Conservation (phyloP, 768 basidiomycete genomes). For the Collybia mongolica region DNA sequence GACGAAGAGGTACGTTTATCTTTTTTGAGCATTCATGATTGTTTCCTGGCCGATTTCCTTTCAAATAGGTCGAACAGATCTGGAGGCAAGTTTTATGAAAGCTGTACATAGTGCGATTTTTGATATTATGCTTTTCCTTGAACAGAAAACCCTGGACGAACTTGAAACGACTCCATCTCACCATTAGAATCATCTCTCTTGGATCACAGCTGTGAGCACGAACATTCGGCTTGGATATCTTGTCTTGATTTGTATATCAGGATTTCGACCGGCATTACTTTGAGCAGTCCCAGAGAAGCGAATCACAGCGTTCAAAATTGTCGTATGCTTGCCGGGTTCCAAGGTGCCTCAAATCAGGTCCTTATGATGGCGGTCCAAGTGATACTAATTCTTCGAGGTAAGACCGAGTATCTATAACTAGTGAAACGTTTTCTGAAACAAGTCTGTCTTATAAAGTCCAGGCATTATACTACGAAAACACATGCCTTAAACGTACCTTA, state of each 20-base stretch:
- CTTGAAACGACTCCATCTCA: slow-evolving; percentile 18
- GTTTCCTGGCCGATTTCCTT: not conserved
- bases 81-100: slow-evolving; percentile 15
- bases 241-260: slow-evolving; percentile 1
- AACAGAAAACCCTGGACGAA: slow-evolving; percentile 19
- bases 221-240: not conserved
- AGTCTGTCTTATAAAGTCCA: slow-evolving; percentile 10
- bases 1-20: slow-evolving; percentile 15
- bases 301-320: slow-evolving; percentile 6
- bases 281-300: slow-evolving; percentile 9
- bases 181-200: slow-evolving; percentile 15
- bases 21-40: not conserved
- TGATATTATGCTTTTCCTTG: not conserved
- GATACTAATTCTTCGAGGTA: slow-evolving; percentile 21
- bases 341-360: slow-evolving; percentile 16
- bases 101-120: not conserved
- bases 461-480: slow-evolving; percentile 17
- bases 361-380: slow-evolving; percentile 19
- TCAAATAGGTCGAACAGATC: slow-evolving; percentile 16
- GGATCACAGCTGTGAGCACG: slow-evolving; percentile 15
- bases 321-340: slow-evolving; percentile 14
- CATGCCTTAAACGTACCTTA: slow-evolving; percentile 13
- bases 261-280: slow-evolving; percentile 12
- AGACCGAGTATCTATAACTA: not conserved
- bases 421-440: not conserved